A percentile compares a stretch with the other conserved stretches of the same genome.
Evolutionary conservation across 768 basidiomycete species (phyloP).

Genomic region (Mycena capillaripes): DNA sequence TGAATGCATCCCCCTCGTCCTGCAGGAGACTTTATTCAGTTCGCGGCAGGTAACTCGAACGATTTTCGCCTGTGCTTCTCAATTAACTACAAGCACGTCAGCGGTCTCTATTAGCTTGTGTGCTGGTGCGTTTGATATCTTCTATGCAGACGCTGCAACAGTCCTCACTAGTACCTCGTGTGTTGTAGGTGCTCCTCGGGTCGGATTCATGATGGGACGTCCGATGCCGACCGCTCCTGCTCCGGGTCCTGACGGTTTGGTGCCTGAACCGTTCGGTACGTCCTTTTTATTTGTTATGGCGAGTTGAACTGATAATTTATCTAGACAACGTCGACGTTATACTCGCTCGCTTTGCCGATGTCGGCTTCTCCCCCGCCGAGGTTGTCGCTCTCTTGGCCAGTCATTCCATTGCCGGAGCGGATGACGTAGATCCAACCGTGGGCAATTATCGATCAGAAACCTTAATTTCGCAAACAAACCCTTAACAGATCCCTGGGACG

Average conservation of each 20-base stretch:
- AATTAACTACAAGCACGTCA: background rate
- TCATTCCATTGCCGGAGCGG: constrained; percentile 38
- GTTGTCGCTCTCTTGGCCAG: constrained; percentile 43
- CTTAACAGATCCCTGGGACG: constrained; percentile 21
- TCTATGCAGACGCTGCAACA: too few species aligned
- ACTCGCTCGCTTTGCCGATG: constrained; percentile 40
- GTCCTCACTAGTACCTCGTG: constrained; percentile 46
- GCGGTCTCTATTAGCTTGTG: constrained; percentile 47
- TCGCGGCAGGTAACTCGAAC: constrained; percentile 36
- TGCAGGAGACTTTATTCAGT: constrained; percentile 48
- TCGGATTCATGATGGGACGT: constrained; percentile 47
- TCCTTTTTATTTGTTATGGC: background rate
- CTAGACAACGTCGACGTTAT: constrained; percentile 24
- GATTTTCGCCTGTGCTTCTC: background rate
- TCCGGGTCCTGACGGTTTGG: constrained; percentile 32
- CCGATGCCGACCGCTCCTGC: constrained; percentile 33
- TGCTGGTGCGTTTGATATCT: too few species aligned
- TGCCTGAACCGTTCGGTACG: constrained; percentile 38
- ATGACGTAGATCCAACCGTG: constrained; percentile 41
- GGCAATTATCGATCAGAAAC: constrained; percentile 25
- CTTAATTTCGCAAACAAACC: constrained; percentile 8
- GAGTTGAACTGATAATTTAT: background rate
- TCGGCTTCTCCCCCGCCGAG: constrained; percentile 41
- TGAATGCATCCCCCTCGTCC: too few species aligned
- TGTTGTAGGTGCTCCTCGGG: constrained; percentile 48